phyloP scores from a whole-genome alignment of 768 basidiomycete genomes.

The Baorangia bicolor region DNA sequence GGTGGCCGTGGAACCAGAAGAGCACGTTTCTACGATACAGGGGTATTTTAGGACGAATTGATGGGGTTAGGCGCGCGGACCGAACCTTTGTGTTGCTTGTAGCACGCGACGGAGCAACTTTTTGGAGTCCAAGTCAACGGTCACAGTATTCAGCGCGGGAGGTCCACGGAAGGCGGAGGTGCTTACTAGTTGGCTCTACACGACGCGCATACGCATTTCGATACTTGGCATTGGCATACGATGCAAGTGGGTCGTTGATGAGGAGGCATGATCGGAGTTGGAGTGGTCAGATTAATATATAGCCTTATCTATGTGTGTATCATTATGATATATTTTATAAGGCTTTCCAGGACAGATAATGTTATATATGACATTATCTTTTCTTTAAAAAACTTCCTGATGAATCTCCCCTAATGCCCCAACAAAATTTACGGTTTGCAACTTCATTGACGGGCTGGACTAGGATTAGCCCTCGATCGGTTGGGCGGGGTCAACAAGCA shows the following conservation, averaged over 20 bases:
- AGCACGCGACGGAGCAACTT: slow-evolving; percentile 82
- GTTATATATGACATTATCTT: not conserved
- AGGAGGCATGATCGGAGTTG: not conserved
- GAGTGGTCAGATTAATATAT: too few species aligned
- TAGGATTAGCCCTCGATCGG: slow-evolving; percentile 1
- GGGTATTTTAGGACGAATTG: not conserved
- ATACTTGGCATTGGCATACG: not conserved
- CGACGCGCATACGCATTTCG: slow-evolving; percentile 12
- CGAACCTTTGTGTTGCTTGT: slow-evolving; percentile 71
- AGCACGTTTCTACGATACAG: not conserved
- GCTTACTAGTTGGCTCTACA: too few species aligned
- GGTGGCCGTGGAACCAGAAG: not conserved
- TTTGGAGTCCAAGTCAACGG: too few species aligned
- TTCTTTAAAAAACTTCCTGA: not conserved
- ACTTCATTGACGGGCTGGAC: too few species aligned
- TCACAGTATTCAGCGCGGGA: too few species aligned
- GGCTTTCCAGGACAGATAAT: not conserved
- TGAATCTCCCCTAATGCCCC: too few species aligned
- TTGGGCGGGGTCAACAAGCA: slow-evolving; percentile 2
- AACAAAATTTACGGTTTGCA: too few species aligned
- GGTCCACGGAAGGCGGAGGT: too few species aligned
- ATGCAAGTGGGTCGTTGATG: not conserved
- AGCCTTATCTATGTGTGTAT: not conserved
- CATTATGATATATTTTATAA: not conserved
- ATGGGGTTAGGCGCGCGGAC: not conserved